A percentile compares a stretch with the other conserved stretches of the same genome.
Evolutionary conservation across 2,329 filamentous ascomycete genomes (phyloP).

Genomic region (Alternaria incomplexa): DNA sequence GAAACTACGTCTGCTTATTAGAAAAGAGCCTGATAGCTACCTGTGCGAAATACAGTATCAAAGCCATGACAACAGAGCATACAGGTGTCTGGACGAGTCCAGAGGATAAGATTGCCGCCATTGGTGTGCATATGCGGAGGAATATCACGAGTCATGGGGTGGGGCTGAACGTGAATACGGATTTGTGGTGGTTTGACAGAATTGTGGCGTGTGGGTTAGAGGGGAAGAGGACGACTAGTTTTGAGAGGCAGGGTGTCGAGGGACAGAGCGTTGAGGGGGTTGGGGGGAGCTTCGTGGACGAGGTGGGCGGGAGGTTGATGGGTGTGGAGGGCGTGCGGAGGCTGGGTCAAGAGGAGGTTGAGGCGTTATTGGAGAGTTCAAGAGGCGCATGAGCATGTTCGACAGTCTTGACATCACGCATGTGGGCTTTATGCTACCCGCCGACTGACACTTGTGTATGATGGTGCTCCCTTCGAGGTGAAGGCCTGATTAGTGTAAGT

Average conservation of each 20-base stretch:
- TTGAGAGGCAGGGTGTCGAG: conserved; percentile 61
- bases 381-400: neutral
- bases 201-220: conserved; percentile 91
- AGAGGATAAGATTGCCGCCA: conserved; percentile 77
- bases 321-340: conserved; percentile 29
- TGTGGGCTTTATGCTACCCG: neutral
- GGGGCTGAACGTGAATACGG: conserved; percentile 76
- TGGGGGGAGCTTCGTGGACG: conserved; percentile 49
- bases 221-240: conserved; percentile 78
- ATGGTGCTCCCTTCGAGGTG: neutral
- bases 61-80: conserved; percentile 70
- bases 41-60: conserved; percentile 66
- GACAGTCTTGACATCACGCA: neutral
- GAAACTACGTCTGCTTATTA: conserved; percentile 78
- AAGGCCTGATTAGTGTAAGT: neutral
- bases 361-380: neutral
- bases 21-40: conserved; percentile 76
- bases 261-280: conserved; percentile 48
- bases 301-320: conserved; percentile 41
- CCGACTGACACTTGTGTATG: neutral
- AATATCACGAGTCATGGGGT: conserved; percentile 86
- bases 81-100: conserved; percentile 77
- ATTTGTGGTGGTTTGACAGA: conserved; percentile 68
- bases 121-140: conserved; percentile 88
- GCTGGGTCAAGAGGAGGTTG: conserved; percentile 21